Evolutionary conservation across 1,139 yeast species (phyloP).

Genomic region (Pichia inconspicua): DNA sequence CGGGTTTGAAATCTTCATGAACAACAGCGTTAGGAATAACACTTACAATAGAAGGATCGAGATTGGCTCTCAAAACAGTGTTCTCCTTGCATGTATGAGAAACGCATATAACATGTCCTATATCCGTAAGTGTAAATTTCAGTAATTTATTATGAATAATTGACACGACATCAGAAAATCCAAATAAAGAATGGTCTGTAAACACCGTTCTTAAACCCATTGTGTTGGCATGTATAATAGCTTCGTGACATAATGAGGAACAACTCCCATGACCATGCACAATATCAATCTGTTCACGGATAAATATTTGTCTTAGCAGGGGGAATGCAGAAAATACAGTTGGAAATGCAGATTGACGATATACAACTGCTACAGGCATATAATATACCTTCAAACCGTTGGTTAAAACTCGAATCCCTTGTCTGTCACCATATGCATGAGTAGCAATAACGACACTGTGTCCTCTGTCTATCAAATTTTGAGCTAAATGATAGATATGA

Average conservation of each 20-base stretch:
- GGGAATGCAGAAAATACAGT: slow-evolving; percentile 87
- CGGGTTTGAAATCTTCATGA: slow-evolving; percentile 71
- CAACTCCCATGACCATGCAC: slow-evolving; percentile 95
- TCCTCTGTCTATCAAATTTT: slow-evolving; percentile 73
- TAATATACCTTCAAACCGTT: slow-evolving; percentile 92
- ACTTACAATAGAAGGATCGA: slow-evolving; percentile 70
- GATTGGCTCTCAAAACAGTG: slow-evolving; percentile 77
- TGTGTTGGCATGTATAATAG: slow-evolving; percentile 80
- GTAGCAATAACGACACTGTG: slow-evolving; percentile 89
- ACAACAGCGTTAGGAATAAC: slow-evolving; percentile 97
- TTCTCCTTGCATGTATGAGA: slow-evolving; percentile 96
- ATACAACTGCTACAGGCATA: slow-evolving; percentile 71
- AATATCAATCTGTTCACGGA: slow-evolving; percentile 78
- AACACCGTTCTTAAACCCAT: slow-evolving; percentile 90
- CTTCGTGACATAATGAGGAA: slow-evolving; percentile 82
- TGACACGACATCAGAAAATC: slow-evolving; percentile 80
- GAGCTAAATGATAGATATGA: slow-evolving; percentile 79
- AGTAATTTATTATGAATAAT: slow-evolving; percentile 81
- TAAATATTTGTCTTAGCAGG: slow-evolving; percentile 69
- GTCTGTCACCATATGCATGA: slow-evolving; percentile 77
- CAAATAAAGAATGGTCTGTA: slow-evolving; percentile 94
- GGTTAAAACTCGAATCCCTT: slow-evolving; percentile 73
- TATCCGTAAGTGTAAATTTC: slow-evolving; percentile 76
- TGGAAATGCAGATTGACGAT: slow-evolving; percentile 81
- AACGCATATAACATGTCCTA: slow-evolving; percentile 91